Percentiles rank a stretch among this genome's conserved stretches.
These are phyloP conservation scores for Fusarium concolor DNA, from an alignment of 2,329 filamentous ascomycete species.

Conservation along the genomic window DNA sequence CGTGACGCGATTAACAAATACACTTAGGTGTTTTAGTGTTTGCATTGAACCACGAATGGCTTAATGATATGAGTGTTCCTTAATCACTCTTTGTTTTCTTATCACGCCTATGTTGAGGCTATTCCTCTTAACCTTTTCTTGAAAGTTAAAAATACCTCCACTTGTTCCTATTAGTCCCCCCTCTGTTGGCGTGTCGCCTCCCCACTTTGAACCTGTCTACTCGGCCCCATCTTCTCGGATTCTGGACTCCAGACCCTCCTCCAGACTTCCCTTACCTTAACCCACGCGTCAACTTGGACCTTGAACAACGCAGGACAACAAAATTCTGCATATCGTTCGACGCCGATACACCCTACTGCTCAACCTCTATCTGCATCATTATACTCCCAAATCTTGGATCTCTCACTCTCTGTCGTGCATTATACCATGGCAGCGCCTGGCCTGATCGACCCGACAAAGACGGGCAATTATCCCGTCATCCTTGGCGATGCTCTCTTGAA, in stretches of 20 bases:
- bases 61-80: no score
- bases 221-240: conserved; percentile 23
- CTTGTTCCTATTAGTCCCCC: background rate
- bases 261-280: conserved; percentile 31
- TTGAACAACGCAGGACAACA: conserved; percentile 10
- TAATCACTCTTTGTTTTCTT: background rate
- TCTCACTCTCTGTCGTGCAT: conserved; percentile 7
- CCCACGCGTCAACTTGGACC: conserved; percentile 22
- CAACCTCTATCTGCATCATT: background rate
- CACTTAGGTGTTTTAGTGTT: no score
- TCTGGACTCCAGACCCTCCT: conserved; percentile 31
- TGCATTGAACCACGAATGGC: background rate
- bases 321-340: background rate
- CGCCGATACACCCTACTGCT: background rate
- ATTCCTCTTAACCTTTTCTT: background rate
- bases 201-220: conserved; percentile 16
- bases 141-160: background rate
- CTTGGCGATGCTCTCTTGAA: conserved; percentile 71
- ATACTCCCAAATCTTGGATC: background rate
- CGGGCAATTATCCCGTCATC: conserved; percentile 71
- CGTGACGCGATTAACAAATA: background rate
- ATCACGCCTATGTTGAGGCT: background rate
- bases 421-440: conserved; percentile 46
- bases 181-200: background rate
- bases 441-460: conserved; percentile 69